phyloP scores from a whole-genome alignment of 805 yeast species.

The Yarrowia bubula region DNA sequence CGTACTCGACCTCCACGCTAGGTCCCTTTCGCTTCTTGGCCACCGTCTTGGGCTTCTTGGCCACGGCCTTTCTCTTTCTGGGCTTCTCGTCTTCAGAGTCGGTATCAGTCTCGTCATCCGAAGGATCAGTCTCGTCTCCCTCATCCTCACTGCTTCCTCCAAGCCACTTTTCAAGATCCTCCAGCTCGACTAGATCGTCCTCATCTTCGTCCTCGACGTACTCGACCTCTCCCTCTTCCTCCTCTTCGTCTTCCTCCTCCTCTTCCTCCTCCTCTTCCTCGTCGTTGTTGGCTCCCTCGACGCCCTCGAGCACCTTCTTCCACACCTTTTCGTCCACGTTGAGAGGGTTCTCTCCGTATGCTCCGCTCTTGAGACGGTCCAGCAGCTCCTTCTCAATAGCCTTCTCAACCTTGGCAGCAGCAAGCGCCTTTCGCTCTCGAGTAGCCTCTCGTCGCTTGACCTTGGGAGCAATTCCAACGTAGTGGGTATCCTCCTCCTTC shows the following conservation, averaged over 20 bases:
- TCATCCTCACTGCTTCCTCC: slow-evolving; percentile 43
- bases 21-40: slow-evolving; percentile 29
- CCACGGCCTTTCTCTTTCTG: slow-evolving; percentile 25
- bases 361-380: slow-evolving; percentile 94
- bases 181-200: slow-evolving; percentile 80
- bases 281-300: slow-evolving; percentile 64
- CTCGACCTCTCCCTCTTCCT: slow-evolving; percentile 71
- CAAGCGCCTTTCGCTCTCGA: slow-evolving; percentile 93
- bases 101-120: slow-evolving; percentile 16
- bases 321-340: slow-evolving; percentile 95
- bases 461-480: slow-evolving; percentile 89
- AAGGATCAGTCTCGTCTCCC: neutral
- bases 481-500: slow-evolving; percentile 87
- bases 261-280: slow-evolving; percentile 51
- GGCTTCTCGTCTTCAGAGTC: slow-evolving; percentile 27
- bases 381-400: slow-evolving; percentile 93
- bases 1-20: slow-evolving; percentile 36
- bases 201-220: slow-evolving; percentile 83
- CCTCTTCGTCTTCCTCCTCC: slow-evolving; percentile 51
- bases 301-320: slow-evolving; percentile 82
- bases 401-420: slow-evolving; percentile 95
- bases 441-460: slow-evolving; percentile 92
- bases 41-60: slow-evolving; percentile 13
- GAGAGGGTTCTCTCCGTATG: slow-evolving; percentile 96
- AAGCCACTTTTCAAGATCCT: slow-evolving; percentile 86